Evolutionary conservation across 805 yeast species (phyloP), one percentile per base, ranked within the genome.

Genomic region (Ogataea haglerorum): DNA sequence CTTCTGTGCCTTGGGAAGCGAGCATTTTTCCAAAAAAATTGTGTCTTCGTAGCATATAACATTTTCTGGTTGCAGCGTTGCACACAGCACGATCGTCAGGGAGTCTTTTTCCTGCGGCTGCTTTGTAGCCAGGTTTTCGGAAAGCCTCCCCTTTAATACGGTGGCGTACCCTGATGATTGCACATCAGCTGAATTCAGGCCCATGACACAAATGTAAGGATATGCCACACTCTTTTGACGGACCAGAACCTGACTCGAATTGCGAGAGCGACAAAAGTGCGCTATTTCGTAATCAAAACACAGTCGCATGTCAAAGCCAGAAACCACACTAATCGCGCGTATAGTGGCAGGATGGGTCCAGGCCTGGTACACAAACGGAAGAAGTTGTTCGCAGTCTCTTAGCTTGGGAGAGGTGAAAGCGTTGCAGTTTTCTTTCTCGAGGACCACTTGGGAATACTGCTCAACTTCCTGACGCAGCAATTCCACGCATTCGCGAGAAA

Each of bases 261-360:
- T 18, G 18, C 21, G 29, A 19, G 37, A 34, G 34, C 45, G 49
- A 5, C 60, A 53, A 39, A 55, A 55, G 45, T 73, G 78, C 3
- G 74, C 80, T 28, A 76, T 63, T 54, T 78, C 83, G 50, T 70
- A 76, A 41, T 76, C 80, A 58, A 67, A 56, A 23, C 74, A 62
- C 1, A 69, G 54, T 27, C 68, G 70, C 38, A 75, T 58, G 8
- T 72, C 76, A 22, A 71, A 73, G 0, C 80, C 80, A 1, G 82
- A 75, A 67, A 76, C 73, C 4, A 53, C 60, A 42, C 70, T 66
- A 17, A 78, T 56, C 29, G 74, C 65, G 28, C 69, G 72, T 44
- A 67, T 51, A 2, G 80, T 73, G 49, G 67, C 64, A 8, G 76
- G 75, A 48, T 73, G 72, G 5, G 69, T 69, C 78, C 80, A 74